Evolutionary conservation across 2,329 filamentous ascomycete species (phyloP).

Genomic region (Penicillium sp.): DNA sequence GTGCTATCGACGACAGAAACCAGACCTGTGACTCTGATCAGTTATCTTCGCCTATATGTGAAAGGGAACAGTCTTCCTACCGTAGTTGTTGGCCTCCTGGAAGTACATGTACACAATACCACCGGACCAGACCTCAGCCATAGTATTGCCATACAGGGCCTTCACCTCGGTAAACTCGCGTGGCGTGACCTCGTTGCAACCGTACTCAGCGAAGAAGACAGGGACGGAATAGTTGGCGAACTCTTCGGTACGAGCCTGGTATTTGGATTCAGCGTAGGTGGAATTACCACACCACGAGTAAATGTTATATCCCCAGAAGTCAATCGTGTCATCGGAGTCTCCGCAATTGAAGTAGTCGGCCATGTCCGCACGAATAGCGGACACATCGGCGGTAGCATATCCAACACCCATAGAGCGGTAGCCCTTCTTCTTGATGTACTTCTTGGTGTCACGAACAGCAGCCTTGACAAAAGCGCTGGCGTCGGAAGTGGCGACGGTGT

Average conservation of each 20-base stretch:
- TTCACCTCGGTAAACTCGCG: constrained; percentile 80
- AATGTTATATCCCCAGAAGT: constrained; percentile 99
- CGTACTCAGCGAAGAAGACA: constrained; percentile 96
- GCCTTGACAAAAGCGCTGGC: constrained; percentile 94
- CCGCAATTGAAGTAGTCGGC: constrained; percentile 94
- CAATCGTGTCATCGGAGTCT: constrained; percentile 61
- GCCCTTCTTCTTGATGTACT: constrained; percentile 75
- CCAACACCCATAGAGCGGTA: constrained; percentile 80
- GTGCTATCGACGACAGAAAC: constrained; percentile 56
- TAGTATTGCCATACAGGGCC: constrained; percentile 72
- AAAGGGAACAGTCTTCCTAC: constrained; percentile 10
- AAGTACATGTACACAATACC: constrained; percentile 99
- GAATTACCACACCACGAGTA: constrained; percentile 96
- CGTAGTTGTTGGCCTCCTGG: constrained; percentile 72
- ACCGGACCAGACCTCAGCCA: constrained; percentile 83
- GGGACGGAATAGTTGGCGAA: constrained; percentile 85
- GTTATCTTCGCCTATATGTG: neutral
- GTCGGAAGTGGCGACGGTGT: constrained; percentile 77
- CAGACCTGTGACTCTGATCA: constrained; percentile 50
- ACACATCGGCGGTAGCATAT: constrained; percentile 90
- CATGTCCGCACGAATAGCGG: constrained; percentile 73
- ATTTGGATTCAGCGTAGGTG: constrained; percentile 71
- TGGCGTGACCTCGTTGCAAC: constrained; percentile 72
- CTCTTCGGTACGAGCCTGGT: constrained; percentile 74
- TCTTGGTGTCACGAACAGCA: constrained; percentile 88